A percentile compares a stretch with the other conserved stretches of the same genome.
Evolutionary conservation across 208 protist genomes (phyloP).

Genomic region (Wallacemonas collosoma): DNA sequence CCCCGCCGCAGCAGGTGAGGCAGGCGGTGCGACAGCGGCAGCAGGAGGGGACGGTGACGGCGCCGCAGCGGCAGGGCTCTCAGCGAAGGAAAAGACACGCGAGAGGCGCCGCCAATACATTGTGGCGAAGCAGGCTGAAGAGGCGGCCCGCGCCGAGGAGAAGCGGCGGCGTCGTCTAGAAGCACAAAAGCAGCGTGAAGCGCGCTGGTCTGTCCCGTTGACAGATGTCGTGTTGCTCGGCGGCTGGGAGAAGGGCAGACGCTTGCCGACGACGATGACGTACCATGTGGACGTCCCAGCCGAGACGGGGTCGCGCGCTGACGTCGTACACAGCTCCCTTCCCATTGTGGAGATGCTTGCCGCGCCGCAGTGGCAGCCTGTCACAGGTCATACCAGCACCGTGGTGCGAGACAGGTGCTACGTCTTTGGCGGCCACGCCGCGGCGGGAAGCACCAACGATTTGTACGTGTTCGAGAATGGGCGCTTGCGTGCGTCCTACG

Average conservation of each 20-base stretch:
- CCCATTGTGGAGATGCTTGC: constrained; percentile 2
- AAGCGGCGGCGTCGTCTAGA: background rate
- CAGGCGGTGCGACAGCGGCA: no score
- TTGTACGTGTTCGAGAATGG: constrained; percentile 36
- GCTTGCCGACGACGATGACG: constrained; percentile 28
- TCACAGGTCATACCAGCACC: constrained; percentile 52
- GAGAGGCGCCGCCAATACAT: constrained; percentile 3
- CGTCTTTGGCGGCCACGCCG: constrained; percentile 66
- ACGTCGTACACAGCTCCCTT: constrained; percentile 8
- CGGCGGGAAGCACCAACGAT: constrained; percentile 28
- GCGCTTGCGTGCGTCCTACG: constrained; percentile 15
- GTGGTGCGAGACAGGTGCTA: constrained; percentile 34
- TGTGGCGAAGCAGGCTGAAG: constrained; percentile 4
- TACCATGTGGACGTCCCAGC: constrained; percentile 21
- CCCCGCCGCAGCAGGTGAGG: no score
- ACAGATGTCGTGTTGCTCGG: constrained; percentile 44
- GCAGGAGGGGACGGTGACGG: no score
- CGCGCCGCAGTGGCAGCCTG: constrained; percentile 9
- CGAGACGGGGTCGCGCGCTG: background rate
- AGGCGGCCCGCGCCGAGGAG: background rate
- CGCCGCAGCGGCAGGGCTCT: background rate
- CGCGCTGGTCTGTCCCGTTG: constrained; percentile 20
- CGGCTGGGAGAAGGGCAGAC: constrained; percentile 52
- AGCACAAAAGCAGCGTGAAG: constrained; percentile 8
- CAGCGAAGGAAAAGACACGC: constrained; percentile 8